These are phyloP conservation scores for Groenewaldozyma salmanticensis DNA, from an alignment of 805 yeast species.

Conservation along the genomic window DNA sequence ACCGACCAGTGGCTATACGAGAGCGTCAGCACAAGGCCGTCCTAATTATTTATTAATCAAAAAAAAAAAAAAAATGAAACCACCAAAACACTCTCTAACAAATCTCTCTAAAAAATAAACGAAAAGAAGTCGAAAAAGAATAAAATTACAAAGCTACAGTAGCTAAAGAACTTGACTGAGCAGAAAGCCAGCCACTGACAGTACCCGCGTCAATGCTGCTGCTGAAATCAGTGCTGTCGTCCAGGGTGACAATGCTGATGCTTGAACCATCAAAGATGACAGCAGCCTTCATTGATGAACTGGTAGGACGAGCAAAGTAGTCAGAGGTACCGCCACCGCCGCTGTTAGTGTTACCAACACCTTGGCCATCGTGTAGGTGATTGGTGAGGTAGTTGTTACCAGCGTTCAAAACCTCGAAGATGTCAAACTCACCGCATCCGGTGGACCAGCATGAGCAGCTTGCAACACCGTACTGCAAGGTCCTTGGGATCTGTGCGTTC, in stretches of 20 bases:
- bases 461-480: conserved; percentile 79
- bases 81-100: too few relatives aligned
- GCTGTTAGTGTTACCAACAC: conserved; percentile 36
- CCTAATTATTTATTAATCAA: too few relatives aligned
- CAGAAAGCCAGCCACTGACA: conserved; percentile 13
- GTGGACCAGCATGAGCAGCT: conserved; percentile 92
- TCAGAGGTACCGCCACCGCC: conserved; percentile 82
- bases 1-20: neutral
- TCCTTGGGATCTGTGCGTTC: conserved; percentile 94
- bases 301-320: conserved; percentile 79
- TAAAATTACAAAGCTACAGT: neutral
- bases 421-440: conserved; percentile 97
- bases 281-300: conserved; percentile 76
- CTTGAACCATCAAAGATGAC: conserved; percentile 51
- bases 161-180: neutral
- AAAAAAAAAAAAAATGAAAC: too few relatives aligned
- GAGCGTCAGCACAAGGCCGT: too few relatives aligned
- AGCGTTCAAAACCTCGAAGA: conserved; percentile 74
- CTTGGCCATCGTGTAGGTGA: conserved; percentile 81
- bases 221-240: conserved; percentile 10
- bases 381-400: conserved; percentile 70
- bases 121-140: neutral
- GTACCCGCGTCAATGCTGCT: conserved; percentile 6
- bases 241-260: conserved; percentile 15
- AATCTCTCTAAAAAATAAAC: neutral